Evolutionary conservation across 75 land plant genomes (phyloP), one percentile per base, ranked within the genome.

Genomic region (Pinus tabuliformis): DNA sequence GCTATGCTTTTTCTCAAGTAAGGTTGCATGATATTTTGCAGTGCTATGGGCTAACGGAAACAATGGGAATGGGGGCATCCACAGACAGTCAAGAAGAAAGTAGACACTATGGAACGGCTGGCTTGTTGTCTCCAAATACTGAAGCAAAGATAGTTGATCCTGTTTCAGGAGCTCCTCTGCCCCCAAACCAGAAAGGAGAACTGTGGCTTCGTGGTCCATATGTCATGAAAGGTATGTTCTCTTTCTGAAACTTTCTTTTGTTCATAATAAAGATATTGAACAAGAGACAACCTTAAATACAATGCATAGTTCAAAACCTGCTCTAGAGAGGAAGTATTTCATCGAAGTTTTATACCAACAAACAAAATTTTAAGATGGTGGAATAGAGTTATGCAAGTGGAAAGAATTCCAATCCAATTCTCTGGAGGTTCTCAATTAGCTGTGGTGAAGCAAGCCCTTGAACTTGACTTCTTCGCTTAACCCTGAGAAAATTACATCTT

Each of bases 21-120:
- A 18, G 62, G 18, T 59, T 59, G 62, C 72, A 82, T 95, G 56
- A 92, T 88, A 42, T 28, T 17, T 26, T 26, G 26, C 62, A 86
- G 87, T 87, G 79, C 17, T 91, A 91, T 81, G 96, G 92, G n/a
- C 24, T 93, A 80, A 93, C 94, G 39, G 96, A 93, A 79, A 78
- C 86, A 26, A 6, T 64, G 1, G 90, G 84, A 45, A 79, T 79
- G 5, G 90, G 79, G 7, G 28, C 90, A 33, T 57, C 73, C 30
- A 68, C 58, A 9, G 62, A 73, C 20, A 85, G 75, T 24, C 79
- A 78, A 58, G 94, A 91, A 11, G 89, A 87, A 77, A 42, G 33
- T 26, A 65, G 75, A 62, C 78, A 75, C 54, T 72, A 81, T 72
- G 92, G 89, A 4, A 76, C 92, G 12, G 82, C 75, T 45, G 95